phyloP scores from a whole-genome alignment of 2,329 filamentous ascomycete species.

The Akanthomyces lecanii region DNA sequence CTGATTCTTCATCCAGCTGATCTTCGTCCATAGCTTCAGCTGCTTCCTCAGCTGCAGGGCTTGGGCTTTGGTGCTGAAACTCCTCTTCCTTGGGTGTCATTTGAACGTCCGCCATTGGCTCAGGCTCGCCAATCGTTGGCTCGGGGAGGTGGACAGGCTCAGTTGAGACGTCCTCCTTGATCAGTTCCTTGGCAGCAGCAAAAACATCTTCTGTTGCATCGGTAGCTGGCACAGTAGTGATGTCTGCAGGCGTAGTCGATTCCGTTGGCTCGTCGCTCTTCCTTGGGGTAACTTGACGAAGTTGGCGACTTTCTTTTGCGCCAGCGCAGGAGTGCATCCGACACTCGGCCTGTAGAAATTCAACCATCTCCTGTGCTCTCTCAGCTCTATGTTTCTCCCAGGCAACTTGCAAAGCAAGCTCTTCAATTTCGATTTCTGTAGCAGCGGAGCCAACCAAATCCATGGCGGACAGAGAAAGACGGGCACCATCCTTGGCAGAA shows the following conservation, averaged over 20 bases:
- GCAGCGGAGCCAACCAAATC: slow-evolving; percentile 52
- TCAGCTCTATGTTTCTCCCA: slow-evolving; percentile 62
- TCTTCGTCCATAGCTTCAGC: slow-evolving; percentile 1
- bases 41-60: neutral
- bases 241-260: slow-evolving; percentile 9
- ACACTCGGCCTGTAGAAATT: slow-evolving; percentile 74
- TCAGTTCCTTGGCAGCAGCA: neutral
- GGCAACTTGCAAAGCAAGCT: slow-evolving; percentile 47
- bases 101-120: slow-evolving; percentile 11
- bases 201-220: neutral
- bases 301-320: slow-evolving; percentile 33
- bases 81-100: neutral
- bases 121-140: slow-evolving; percentile 16
- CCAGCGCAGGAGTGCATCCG: slow-evolving; percentile 63
- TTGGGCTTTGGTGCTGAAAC: slow-evolving; percentile 27
- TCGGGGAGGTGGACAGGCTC: slow-evolving; percentile 22
- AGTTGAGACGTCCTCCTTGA: neutral
- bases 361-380: slow-evolving; percentile 66
- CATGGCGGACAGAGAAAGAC: slow-evolving; percentile 43
- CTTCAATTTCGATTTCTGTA: slow-evolving; percentile 56
- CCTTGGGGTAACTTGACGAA: neutral
- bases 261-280: neutral
- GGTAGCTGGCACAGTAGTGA: neutral
- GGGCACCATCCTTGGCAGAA: slow-evolving; percentile 35
- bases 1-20: slow-evolving; percentile 30